These are phyloP conservation scores for Malassezia obtusa DNA, from an alignment of 1,284 basidiomycete genomes.

Conservation along the genomic window DNA sequence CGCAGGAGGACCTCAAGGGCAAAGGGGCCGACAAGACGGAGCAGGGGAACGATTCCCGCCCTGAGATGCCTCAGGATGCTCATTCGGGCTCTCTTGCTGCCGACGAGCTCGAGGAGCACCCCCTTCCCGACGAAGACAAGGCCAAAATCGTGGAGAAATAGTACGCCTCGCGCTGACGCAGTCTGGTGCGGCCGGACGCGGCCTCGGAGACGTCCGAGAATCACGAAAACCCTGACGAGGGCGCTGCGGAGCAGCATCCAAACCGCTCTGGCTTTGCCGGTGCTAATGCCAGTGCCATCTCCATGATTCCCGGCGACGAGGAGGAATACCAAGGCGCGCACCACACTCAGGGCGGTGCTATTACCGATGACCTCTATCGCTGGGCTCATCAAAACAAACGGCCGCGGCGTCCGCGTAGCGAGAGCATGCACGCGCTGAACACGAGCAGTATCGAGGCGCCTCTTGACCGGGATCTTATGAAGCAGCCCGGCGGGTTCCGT, in stretches of 20 bases:
- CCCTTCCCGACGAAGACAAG: conserved; percentile 12
- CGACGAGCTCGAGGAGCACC: conserved; percentile 10
- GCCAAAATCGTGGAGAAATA: conserved; percentile 11
- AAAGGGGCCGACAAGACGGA: background rate
- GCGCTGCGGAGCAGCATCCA: background rate
- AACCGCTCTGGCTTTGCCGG: background rate
- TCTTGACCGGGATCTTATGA: conserved; percentile 33
- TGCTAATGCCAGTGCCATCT: background rate
- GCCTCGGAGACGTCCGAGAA: background rate
- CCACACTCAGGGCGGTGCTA: conserved; percentile 42
- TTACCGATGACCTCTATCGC: conserved; percentile 44
- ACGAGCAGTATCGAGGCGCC: conserved; percentile 36
- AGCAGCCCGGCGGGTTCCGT: conserved; percentile 44
- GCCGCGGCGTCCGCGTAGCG: conserved; percentile 25
- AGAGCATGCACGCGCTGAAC: conserved; percentile 41
- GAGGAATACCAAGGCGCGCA: conserved; percentile 40
- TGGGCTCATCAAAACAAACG: conserved; percentile 45
- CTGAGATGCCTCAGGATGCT: background rate
- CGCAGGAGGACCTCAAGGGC: background rate
- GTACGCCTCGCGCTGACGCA: background rate
- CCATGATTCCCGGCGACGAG: background rate
- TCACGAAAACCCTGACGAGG: background rate
- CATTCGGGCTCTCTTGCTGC: background rate
- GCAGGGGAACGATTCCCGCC: background rate
- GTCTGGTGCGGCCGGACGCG: background rate